phyloP scores from a whole-genome alignment of 495 filamentous ascomycete species.

The Podospora pseudoanserina region DNA sequence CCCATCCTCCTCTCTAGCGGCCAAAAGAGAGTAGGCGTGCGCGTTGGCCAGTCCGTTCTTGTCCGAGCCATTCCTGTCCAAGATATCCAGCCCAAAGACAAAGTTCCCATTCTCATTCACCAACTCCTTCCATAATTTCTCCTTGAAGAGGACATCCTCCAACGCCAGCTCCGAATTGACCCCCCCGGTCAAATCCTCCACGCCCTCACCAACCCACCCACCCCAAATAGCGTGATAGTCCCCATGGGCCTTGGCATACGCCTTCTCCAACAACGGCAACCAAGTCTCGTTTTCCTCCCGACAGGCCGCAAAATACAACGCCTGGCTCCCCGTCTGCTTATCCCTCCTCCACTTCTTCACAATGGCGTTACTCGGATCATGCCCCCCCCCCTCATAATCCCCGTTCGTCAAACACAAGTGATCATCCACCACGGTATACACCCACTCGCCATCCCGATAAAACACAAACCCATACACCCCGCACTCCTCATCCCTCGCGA shows the following conservation, averaged over 20 bases:
- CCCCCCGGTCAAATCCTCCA: slow-evolving; percentile 91
- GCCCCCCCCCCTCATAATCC: slow-evolving; percentile 62
- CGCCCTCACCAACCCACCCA: slow-evolving; percentile 80
- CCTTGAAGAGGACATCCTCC: slow-evolving; percentile 78
- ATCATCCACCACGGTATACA: slow-evolving; percentile 80
- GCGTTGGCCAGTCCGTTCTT: slow-evolving; percentile 66
- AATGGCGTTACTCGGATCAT: slow-evolving; percentile 24
- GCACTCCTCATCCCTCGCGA: slow-evolving; percentile 71
- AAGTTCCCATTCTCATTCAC: slow-evolving; percentile 82
- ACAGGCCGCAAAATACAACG: slow-evolving; percentile 85
- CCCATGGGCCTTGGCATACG: slow-evolving; percentile 92
- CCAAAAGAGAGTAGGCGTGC: slow-evolving; percentile 90
- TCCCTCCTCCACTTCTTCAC: slow-evolving; percentile 65
- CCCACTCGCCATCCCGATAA: slow-evolving; percentile 88
- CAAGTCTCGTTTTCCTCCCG: slow-evolving; percentile 86
- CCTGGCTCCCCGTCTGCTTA: slow-evolving; percentile 70
- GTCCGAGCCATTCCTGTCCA: slow-evolving; percentile 40
- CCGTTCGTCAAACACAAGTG: slow-evolving; percentile 72
- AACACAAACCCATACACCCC: slow-evolving; percentile 97
- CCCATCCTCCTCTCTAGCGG: slow-evolving; percentile 71
- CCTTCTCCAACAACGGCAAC: slow-evolving; percentile 91
- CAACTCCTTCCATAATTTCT: slow-evolving; percentile 84
- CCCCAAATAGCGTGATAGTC: slow-evolving; percentile 81
- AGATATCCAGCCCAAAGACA: slow-evolving; percentile 74
- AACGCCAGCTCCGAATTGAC: slow-evolving; percentile 78